Evolutionary conservation across 805 yeast genomes (phyloP).

Genomic region (Limtongia smithiae): DNA sequence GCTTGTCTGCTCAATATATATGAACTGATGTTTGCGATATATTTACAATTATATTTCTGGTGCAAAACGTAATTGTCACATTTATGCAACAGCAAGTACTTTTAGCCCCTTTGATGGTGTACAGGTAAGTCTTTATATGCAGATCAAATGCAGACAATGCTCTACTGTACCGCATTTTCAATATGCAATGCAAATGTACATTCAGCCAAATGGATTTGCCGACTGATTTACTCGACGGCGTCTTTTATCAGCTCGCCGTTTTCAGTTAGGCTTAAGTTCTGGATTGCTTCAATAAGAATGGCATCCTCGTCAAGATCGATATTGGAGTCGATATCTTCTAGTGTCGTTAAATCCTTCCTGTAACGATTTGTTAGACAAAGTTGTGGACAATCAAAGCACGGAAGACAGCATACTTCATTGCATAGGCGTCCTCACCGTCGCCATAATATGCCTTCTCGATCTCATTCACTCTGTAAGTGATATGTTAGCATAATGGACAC

Average conservation of each 20-base stretch:
- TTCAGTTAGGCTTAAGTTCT: conserved; percentile 15
- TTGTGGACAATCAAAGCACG: background rate
- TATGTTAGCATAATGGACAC: background rate
- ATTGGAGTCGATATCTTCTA: conserved; percentile 21
- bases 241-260: conserved; percentile 8
- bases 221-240: too few species aligned
- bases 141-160: too few species aligned
- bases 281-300: conserved; percentile 22
- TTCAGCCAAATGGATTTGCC: too few species aligned
- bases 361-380: background rate
- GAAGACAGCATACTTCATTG: conserved; percentile 65
- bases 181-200: too few species aligned
- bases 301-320: conserved; percentile 18
- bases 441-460: conserved; percentile 90
- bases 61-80: too few species aligned
- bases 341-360: conserved; percentile 15
- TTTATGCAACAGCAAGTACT: too few species aligned
- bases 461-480: conserved; percentile 49
- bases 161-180: too few species aligned
- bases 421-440: conserved; percentile 96
- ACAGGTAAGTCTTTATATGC: too few species aligned
- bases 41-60: too few species aligned
- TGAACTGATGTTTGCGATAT: too few species aligned
- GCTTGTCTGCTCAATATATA: too few species aligned
- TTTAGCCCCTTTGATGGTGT: too few species aligned